Evolutionary conservation across 2,329 filamentous ascomycete genomes (phyloP).

Genomic region (Aspergillus sp.): DNA sequence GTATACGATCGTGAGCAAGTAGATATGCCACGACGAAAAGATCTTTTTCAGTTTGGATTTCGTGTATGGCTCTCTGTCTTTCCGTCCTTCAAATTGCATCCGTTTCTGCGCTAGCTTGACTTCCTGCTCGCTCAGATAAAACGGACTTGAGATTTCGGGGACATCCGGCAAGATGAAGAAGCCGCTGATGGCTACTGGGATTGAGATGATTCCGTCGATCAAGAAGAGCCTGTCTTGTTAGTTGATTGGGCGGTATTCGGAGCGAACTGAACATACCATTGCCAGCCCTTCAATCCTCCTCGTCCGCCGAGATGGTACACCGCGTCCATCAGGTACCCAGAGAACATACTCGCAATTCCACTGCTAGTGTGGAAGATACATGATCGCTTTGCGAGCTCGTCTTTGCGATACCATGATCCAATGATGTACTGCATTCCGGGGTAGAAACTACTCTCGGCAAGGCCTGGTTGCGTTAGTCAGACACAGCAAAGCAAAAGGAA

Average conservation of each 20-base stretch:
- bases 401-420: constrained; percentile 54
- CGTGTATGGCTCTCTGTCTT: constrained; percentile 50
- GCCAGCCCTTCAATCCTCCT: constrained; percentile 56
- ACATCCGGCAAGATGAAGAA: constrained; percentile 54
- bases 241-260: background rate
- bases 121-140: constrained; percentile 51
- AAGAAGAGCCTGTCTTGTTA: constrained; percentile 49
- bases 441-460: constrained; percentile 55
- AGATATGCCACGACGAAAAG: constrained; percentile 67
- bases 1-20: constrained; percentile 60
- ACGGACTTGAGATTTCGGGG: constrained; percentile 53
- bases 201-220: constrained; percentile 56
- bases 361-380: constrained; percentile 56
- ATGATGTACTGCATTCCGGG: constrained; percentile 57
- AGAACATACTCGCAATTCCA: constrained; percentile 47
- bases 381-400: constrained; percentile 55
- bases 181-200: constrained; percentile 55
- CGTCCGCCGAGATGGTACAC: constrained; percentile 53
- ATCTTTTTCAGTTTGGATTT: constrained; percentile 60
- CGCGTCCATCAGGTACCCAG: constrained; percentile 58
- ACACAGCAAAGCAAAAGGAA: too few relatives aligned
- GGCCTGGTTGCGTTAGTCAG: constrained; percentile 27
- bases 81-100: constrained; percentile 54
- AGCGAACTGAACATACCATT: constrained; percentile 39
- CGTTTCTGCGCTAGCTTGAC: constrained; percentile 50